Conservation (phyloP, 257 asterid species). For the Jasminum sambac region DNA sequence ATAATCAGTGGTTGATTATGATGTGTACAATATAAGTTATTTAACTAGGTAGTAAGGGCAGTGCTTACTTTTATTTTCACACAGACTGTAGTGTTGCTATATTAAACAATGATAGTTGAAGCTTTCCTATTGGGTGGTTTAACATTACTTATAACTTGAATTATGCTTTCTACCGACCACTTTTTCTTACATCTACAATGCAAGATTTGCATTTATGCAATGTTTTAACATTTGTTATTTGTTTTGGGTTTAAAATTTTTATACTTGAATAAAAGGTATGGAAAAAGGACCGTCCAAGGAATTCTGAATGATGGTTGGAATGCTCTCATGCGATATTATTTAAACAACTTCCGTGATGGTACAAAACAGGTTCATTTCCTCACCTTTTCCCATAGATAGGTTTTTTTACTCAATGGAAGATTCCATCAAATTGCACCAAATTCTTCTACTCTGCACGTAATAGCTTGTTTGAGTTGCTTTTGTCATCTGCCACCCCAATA, state of each 20-base stretch:
- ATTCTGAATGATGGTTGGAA: slow-evolving; percentile 64
- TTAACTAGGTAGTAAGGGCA: no score
- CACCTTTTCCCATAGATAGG: slow-evolving; percentile 21
- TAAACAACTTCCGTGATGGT: slow-evolving; percentile 91
- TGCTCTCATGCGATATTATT: slow-evolving; percentile 83
- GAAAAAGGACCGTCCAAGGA: slow-evolving; percentile 77
- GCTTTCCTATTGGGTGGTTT: not conserved
- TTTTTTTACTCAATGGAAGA: not conserved
- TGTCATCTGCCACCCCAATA: slow-evolving; percentile 6
- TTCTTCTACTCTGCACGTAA: slow-evolving; percentile 1
- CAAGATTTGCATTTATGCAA: not conserved
- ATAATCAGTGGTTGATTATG: no score
- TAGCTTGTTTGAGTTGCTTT: slow-evolving; percentile 8
- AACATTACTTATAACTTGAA: not conserved
- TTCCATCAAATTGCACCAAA: slow-evolving; percentile 15
- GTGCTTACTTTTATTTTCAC: no score
- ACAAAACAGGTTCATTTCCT: slow-evolving; percentile 73
- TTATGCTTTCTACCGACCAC: not conserved
- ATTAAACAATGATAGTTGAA: no score
- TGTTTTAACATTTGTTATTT: not conserved
- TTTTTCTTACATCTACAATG: not conserved
- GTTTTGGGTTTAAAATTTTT: slow-evolving; percentile 21
- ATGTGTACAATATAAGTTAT: no score
- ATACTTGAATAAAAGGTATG: slow-evolving; percentile 47
- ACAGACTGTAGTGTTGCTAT: no score